phyloP scores from a whole-genome alignment of 2,329 filamentous ascomycete genomes.

The Penicillium sp. region DNA sequence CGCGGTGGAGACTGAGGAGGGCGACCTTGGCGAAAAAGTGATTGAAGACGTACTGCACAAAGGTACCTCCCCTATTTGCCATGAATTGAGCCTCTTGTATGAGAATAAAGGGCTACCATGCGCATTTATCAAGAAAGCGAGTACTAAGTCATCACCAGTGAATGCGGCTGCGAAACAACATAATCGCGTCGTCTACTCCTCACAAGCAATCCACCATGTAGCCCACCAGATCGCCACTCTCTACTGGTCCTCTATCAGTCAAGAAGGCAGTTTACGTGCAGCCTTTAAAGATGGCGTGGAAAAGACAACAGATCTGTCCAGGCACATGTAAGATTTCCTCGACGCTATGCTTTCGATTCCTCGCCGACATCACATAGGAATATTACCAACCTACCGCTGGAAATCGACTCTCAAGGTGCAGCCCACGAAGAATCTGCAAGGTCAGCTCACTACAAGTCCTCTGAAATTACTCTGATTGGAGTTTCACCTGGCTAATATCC shows the following conservation, averaged over 20 bases:
- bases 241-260: slow-evolving; percentile 52
- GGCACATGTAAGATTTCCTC: slow-evolving; percentile 31
- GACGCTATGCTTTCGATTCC: neutral
- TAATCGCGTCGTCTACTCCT: slow-evolving; percentile 53
- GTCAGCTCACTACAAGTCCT: slow-evolving; percentile 20
- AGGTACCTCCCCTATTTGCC: slow-evolving; percentile 32
- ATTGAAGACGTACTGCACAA: slow-evolving; percentile 53
- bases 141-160: slow-evolving; percentile 34
- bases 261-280: slow-evolving; percentile 27
- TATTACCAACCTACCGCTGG: slow-evolving; percentile 39
- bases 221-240: slow-evolving; percentile 55
- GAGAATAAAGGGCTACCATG: neutral
- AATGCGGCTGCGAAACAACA: slow-evolving; percentile 53
- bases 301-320: slow-evolving; percentile 40
- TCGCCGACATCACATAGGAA: slow-evolving; percentile 29
- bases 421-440: slow-evolving; percentile 34
- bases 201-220: slow-evolving; percentile 55
- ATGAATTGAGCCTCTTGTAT: neutral
- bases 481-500: slow-evolving; percentile 23
- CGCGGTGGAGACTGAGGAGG: slow-evolving; percentile 41
- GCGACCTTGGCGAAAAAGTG: slow-evolving; percentile 48
- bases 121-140: neutral
- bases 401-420: slow-evolving; percentile 32
- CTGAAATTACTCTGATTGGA: slow-evolving; percentile 12
- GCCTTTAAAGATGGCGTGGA: slow-evolving; percentile 33